Percentiles rank a stretch among this genome's conserved stretches.
phyloP scores from a whole-genome alignment of 208 protist species.

The Trypanosoma rangeli region DNA sequence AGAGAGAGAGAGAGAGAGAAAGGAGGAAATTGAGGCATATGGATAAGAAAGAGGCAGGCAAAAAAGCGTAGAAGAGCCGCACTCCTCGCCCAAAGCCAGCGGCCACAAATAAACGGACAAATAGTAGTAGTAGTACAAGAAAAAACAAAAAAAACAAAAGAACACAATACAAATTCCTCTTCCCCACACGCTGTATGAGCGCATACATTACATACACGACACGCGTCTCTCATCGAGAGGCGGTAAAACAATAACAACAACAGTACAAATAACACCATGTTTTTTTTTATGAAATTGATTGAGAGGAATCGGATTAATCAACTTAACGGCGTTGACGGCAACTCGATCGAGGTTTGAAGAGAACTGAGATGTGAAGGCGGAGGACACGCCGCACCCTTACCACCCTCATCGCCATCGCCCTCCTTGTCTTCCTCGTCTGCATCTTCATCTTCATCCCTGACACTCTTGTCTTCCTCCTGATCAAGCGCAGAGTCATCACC shows the following conservation, averaged over 20 bases:
- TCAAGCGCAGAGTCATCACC: neutral
- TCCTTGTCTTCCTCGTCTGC: too few species aligned
- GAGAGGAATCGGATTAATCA: neutral
- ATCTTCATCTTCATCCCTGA: neutral
- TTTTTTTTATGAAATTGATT: too few species aligned
- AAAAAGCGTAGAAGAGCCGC: too few species aligned
- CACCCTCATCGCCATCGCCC: neutral
- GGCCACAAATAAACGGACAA: too few species aligned
- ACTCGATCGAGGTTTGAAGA: neutral
- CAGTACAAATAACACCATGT: neutral
- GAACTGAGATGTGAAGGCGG: neutral
- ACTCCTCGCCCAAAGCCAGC: too few species aligned
- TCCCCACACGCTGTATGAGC: too few species aligned
- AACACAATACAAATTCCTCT: neutral
- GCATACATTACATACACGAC: too few species aligned
- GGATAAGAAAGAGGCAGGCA: too few species aligned
- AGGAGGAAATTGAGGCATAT: too few species aligned
- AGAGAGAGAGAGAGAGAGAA: too few species aligned
- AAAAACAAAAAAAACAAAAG: slow-evolving; percentile 3
- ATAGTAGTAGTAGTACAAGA: too few species aligned
- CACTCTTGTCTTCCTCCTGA: neutral
- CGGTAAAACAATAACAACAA: slow-evolving; percentile 9
- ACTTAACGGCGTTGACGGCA: neutral
- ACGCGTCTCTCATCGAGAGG: neutral
- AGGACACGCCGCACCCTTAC: neutral